A percentile compares a stretch with the other conserved stretches of the same genome.
phyloP scores from a whole-genome alignment of 305 asterid species.

The Galium porrigens region DNA sequence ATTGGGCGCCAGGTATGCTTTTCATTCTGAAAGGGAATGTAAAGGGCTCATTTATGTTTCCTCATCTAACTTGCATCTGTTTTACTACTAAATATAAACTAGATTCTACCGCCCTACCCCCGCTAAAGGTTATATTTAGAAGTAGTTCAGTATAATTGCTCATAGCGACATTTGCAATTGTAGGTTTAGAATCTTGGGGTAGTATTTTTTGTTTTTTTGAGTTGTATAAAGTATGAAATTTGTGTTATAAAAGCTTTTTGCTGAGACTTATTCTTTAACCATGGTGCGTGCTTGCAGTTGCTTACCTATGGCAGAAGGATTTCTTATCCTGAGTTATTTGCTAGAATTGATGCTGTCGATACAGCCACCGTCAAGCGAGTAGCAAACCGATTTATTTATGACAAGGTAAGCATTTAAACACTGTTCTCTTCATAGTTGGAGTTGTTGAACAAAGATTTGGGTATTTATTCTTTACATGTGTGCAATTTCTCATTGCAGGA shows the following conservation, averaged over 20 bases:
- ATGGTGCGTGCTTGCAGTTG: constrained; percentile 39
- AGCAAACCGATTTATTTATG: constrained; percentile 71
- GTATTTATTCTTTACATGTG: background rate
- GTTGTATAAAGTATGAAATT: background rate
- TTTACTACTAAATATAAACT: background rate
- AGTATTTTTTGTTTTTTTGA: no score
- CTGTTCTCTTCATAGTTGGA: background rate
- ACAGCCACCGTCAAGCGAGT: constrained; percentile 72
- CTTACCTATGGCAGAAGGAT: constrained; percentile 87
- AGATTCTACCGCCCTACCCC: no score
- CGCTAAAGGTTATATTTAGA: no score
- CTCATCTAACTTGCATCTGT: background rate
- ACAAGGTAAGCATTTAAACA: constrained; percentile 34
- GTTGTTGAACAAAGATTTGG: background rate
- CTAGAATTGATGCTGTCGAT: constrained; percentile 83
- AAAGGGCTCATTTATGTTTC: background rate
- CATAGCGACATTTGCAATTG: no score
- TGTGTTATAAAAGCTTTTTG: background rate
- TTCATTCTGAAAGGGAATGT: background rate
- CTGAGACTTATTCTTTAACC: background rate
- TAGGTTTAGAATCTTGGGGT: no score
- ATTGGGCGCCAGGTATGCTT: constrained; percentile 81
- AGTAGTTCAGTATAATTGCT: no score
- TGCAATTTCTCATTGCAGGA: constrained; percentile 37
- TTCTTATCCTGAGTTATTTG: constrained; percentile 75